A percentile compares a stretch with the other conserved stretches of the same genome.
These are phyloP conservation scores for Discostella stelligeroides DNA, from an alignment of 108 stramenopile species.

Conservation along the genomic window DNA sequence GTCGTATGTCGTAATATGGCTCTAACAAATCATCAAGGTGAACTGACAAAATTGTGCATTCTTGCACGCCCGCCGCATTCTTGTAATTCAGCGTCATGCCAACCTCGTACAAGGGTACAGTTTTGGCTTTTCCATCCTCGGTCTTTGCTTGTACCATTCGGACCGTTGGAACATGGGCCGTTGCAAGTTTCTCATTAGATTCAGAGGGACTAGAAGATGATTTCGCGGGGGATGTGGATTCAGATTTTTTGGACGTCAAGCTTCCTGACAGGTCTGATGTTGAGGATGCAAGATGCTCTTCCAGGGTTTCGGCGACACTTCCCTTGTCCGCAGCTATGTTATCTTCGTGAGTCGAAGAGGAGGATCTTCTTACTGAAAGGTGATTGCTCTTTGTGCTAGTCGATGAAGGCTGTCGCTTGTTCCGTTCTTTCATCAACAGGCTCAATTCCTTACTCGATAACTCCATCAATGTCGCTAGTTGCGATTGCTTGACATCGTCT, in stretches of 20 bases:
- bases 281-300: not conserved
- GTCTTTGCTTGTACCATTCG: conserved; percentile 49
- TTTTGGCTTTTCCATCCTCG: conserved; percentile 41
- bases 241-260: no score
- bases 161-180: conserved; percentile 29
- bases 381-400: not conserved
- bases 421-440: conserved; percentile 44
- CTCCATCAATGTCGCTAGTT: conserved; percentile 33
- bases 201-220: not conserved
- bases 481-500: conserved; percentile 9
- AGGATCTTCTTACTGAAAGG: not conserved
- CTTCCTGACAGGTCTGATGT: no score
- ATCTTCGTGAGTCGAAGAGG: not conserved
- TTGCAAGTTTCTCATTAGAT: not conserved
- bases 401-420: conserved; percentile 11
- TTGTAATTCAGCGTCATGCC: conserved; percentile 35
- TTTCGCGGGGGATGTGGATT: no score
- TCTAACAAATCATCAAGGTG: conserved; percentile 57
- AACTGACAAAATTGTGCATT: conserved; percentile 20
- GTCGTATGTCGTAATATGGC: conserved; percentile 49
- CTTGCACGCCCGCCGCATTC: conserved; percentile 24
- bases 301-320: not conserved
- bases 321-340: not conserved
- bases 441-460: conserved; percentile 37
- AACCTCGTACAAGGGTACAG: conserved; percentile 36